Conservation (phyloP, 139 green algal species). For the Tetraselmis striata region DNA sequence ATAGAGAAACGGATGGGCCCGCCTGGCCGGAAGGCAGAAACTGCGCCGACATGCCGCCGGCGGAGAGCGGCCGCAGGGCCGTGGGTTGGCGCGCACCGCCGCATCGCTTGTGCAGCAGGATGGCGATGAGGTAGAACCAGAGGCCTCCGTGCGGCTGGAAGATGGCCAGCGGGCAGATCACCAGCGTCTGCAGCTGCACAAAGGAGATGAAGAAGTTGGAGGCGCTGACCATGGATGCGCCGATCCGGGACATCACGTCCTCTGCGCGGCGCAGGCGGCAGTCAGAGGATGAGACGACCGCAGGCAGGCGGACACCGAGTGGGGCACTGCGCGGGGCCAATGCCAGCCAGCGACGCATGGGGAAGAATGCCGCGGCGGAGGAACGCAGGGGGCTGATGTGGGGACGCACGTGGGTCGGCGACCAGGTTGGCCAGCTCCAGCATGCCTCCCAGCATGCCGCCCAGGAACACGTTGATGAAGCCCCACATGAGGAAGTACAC, state of each 20-base stretch:
- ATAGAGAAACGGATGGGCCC: no score
- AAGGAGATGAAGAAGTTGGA: neutral
- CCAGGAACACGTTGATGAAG: neutral
- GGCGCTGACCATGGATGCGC: neutral
- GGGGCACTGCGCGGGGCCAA: no score
- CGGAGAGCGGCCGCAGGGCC: no score
- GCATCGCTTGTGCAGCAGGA: neutral
- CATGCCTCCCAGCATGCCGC: neutral
- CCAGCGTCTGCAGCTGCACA: neutral
- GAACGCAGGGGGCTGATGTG: no score
- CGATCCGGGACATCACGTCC: neutral
- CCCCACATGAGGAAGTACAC: neutral
- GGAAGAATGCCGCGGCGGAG: no score
- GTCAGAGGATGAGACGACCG: no score
- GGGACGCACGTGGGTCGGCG: neutral
- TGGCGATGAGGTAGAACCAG: neutral
- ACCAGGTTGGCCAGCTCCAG: neutral
- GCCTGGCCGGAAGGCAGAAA: no score
- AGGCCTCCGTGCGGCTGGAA: neutral
- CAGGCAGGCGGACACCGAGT: no score
- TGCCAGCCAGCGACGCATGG: neutral
- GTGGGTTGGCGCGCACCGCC: neutral
- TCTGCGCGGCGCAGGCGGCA: no score
- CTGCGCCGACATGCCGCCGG: no score
- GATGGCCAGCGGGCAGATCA: neutral